phyloP scores from a whole-genome alignment of 352 stramenopile genomes.

The Phytophthora uliginosa region DNA sequence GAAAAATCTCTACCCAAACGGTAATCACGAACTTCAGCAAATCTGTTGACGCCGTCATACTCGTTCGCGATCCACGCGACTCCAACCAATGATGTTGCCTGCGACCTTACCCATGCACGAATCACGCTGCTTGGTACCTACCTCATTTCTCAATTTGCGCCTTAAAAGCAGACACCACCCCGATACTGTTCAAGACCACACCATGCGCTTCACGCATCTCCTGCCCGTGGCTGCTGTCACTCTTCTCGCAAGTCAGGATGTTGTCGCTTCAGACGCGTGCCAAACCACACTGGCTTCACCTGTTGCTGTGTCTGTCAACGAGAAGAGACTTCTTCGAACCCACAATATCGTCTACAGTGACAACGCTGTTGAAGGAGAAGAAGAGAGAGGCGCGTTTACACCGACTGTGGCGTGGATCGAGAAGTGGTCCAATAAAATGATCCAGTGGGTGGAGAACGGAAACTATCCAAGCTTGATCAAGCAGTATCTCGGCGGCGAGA shows the following conservation, averaged over 20 bases:
- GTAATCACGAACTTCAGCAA: too few species aligned
- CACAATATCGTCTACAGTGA: neutral
- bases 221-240: neutral
- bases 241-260: neutral
- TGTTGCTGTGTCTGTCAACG: neutral
- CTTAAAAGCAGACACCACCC: too few species aligned
- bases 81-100: too few species aligned
- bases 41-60: too few species aligned
- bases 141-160: too few species aligned
- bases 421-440: neutral
- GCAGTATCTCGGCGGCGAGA: neutral
- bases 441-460: neutral
- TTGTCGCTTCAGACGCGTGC: neutral
- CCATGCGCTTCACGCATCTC: constrained; percentile 5
- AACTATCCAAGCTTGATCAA: neutral
- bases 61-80: too few species aligned
- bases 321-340: neutral
- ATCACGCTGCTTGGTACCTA: too few species aligned
- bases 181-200: neutral
- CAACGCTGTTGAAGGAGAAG: neutral
- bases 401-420: neutral
- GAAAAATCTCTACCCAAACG: too few species aligned
- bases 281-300: neutral
- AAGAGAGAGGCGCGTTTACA: constrained; percentile 4
- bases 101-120: too few species aligned